phyloP scores from a whole-genome alignment of 2,329 filamentous ascomycete genomes.

The Sclerotinia nivalis region DNA sequence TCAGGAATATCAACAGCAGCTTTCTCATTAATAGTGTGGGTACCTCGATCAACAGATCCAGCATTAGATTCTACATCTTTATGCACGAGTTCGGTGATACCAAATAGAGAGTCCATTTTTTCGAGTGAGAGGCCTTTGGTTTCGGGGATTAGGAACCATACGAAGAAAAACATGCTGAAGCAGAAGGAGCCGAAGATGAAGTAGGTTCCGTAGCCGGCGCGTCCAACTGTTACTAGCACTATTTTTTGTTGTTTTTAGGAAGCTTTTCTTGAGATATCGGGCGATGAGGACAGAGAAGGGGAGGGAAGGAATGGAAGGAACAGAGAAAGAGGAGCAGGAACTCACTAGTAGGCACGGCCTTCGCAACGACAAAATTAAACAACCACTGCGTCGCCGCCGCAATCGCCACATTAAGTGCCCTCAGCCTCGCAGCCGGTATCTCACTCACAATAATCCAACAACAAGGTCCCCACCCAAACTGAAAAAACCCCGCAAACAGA shows the following conservation, averaged over 20 bases:
- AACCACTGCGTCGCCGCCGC: slow-evolving; percentile 71
- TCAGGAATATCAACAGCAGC: neutral
- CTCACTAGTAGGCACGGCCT: slow-evolving; percentile 62
- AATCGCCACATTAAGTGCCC: slow-evolving; percentile 67
- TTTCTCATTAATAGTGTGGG: neutral
- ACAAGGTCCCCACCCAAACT: slow-evolving; percentile 68
- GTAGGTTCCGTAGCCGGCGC: slow-evolving; percentile 56
- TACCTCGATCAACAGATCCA: neutral
- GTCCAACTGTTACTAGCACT: slow-evolving; percentile 52
- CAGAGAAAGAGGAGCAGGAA: neutral
- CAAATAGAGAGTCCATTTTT: slow-evolving; percentile 40
- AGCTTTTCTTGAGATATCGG: neutral
- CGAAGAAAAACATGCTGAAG: slow-evolving; percentile 53
- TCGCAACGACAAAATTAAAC: slow-evolving; percentile 72
- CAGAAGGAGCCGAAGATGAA: slow-evolving; percentile 65
- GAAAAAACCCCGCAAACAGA: slow-evolving; percentile 69
- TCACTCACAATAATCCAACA: slow-evolving; percentile 71
- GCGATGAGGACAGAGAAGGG: too few species aligned
- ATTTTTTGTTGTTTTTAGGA: neutral
- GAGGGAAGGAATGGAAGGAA: neutral
- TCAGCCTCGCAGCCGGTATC: slow-evolving; percentile 66
- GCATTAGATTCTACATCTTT: slow-evolving; percentile 16
- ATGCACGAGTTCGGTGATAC: slow-evolving; percentile 6
- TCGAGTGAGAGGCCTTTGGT: slow-evolving; percentile 66
- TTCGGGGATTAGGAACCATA: slow-evolving; percentile 54